Conservation (phyloP, 75 land plant species). For the Adiantum capillusveneris region DNA sequence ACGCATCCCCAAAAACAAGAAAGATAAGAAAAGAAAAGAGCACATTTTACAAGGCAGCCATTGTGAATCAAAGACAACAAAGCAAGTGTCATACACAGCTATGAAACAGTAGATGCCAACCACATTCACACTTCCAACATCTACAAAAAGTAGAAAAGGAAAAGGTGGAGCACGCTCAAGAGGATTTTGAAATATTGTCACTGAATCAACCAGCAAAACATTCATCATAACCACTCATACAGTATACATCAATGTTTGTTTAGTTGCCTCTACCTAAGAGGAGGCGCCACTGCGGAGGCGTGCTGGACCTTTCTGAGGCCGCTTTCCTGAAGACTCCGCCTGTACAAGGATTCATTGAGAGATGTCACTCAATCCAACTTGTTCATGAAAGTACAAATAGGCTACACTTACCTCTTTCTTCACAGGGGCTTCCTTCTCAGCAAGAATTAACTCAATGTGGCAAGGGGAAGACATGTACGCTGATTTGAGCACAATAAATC, state of each 20-base stretch:
- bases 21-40: neutral
- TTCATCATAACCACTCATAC: no score
- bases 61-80: no score
- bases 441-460: slow-evolving; percentile 83
- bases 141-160: no score
- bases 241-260: no score
- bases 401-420: slow-evolving; percentile 65
- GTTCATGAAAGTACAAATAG: neutral
- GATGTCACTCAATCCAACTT: neutral
- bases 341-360: slow-evolving; percentile 15
- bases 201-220: no score
- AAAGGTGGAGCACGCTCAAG: no score
- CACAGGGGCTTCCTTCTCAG: slow-evolving; percentile 88
- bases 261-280: no score
- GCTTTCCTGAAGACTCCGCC: slow-evolving; percentile 63
- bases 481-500: slow-evolving; percentile 10
- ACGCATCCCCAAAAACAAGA: neutral
- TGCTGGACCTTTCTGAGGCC: slow-evolving; percentile 37
- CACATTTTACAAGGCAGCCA: no score
- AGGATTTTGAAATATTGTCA: no score
- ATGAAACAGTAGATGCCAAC: no score
- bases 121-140: no score
- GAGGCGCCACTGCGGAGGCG: slow-evolving; percentile 55
- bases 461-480: slow-evolving; percentile 98
- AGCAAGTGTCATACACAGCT: no score